phyloP scores from a whole-genome alignment of 176 grass and related monocot genomes.

The Urochloa ruziziensis region DNA sequence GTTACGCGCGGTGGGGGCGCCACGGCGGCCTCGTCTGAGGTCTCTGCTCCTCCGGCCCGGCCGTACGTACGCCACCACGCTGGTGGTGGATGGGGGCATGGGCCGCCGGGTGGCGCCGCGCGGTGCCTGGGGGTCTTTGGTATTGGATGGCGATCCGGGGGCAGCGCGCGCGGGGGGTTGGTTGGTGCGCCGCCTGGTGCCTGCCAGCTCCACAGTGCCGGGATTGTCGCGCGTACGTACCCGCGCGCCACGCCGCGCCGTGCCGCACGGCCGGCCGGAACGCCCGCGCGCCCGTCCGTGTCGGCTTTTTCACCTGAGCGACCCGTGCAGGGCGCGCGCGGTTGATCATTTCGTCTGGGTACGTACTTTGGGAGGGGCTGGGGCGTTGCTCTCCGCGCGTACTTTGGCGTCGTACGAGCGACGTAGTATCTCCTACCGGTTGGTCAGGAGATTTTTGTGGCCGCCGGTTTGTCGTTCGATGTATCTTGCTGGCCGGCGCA shows the following conservation, averaged over 20 bases:
- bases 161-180: neutral
- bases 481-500: neutral
- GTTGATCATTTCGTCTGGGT: neutral
- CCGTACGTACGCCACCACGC: conserved; percentile 7
- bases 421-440: neutral
- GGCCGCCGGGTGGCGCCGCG: neutral
- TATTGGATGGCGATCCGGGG: neutral
- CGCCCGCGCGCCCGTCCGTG: neutral
- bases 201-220: neutral
- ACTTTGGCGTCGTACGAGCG: neutral
- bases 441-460: neutral
- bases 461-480: neutral
- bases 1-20: conserved; percentile 40
- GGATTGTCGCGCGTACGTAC: neutral
- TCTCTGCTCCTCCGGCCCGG: neutral
- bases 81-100: neutral
- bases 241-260: neutral
- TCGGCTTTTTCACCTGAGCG: neutral
- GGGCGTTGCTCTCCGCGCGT: neutral
- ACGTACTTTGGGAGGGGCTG: neutral
- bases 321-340: neutral
- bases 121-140: neutral
- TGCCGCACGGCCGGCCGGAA: neutral
- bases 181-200: too few relatives aligned
- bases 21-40: neutral